Base-by-base conservation (phyloP, 176 grass and related monocot genomes). In the Rhynchospora tenuis region DNA sequence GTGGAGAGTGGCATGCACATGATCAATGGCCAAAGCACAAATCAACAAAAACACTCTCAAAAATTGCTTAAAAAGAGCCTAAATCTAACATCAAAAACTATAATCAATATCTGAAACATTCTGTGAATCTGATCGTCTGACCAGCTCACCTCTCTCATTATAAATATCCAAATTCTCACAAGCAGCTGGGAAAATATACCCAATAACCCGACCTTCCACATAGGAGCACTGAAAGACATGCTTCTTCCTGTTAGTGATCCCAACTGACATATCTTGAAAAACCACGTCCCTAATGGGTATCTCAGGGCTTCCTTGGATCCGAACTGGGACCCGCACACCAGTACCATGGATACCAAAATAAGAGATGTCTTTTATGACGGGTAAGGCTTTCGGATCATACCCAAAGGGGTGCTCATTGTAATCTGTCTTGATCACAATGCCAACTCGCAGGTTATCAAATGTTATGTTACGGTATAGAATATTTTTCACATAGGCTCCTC, bases 211-310 rank as follows among this genome's bases (percentile, higher is more conserved):
- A 9, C 93, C 93, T 87, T 95, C 90, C 56, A 95, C 93, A 43
- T 90, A 95, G 79, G 93, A 86, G 84, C 93, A 95, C 84, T 95
- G 93, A 86, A 95, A 95, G 71, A 95, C 90, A 57, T 93, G 93
- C 58, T 89, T 61, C 87, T 86, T 92, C 87, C 81, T 95, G 65
- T 91, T 81, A 31, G 82, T 84, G 50, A 95, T 75, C 42, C 90
- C 90, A 14, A 95, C 63, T 8, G 93, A 95, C 88, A 95, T 92
- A 81, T 93, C 90, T 73, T 61, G 88, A 85, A 95, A 90, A 74
- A 87, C 88, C 62, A 95, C 83, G 56, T 90, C 86, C 61, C 38
- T 89, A 68, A 95, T 89, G 0, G 93, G 93, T 64, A 95, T 95
- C 82, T 93, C 90, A 7, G 85, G 48, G 10, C 93, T 95, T 47